Evolutionary conservation across 495 filamentous ascomycete genomes (phyloP), one percentile per base, ranked within the genome.

Genomic region (Tuber magnatum): DNA sequence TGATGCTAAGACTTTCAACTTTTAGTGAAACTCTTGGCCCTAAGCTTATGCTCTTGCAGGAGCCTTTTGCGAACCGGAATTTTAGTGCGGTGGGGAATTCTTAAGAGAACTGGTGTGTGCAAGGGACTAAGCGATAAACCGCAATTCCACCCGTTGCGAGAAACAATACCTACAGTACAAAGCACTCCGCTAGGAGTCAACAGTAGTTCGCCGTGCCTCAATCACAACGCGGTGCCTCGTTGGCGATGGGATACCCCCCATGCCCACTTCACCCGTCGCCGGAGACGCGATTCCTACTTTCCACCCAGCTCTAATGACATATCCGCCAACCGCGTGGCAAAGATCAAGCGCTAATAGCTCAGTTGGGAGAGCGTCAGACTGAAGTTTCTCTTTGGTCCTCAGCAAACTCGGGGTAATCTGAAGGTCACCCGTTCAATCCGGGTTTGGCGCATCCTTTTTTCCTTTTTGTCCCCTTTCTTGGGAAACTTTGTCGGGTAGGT

Each of bases 351-450:
- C 74, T 76, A 76, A 76, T 76, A 76, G 73, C 73, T 76, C 75
- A 76, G 75, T 56, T 75, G 73, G 61, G 75, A 76, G 74, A 76
- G 75, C 75, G 75, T 76, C 75, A 76, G 75, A 76, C 75, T 76
- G 75, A 76, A 70, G 75, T 76, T 24, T 76, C n/a, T 56, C 65
- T 48, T 32, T 43, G 16, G 56, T 65, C 12, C 56, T 65, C 35
- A 65, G 28, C 14, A 35, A 35, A 65, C 56, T 65, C 56, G 61
- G 73, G 68, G 73, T 70, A 65, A 76, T 76, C 75, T 70, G 73
- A 76, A 76, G 75, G 75, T 70, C 75, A 76, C 75, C 75, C 73
- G 75, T 76, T 76, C 61, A 28, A 76, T 70, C 75, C 43, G 75
- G 73, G 75, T 76, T 76, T 76, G 73, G 74, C 75, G 73, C 75